These are phyloP conservation scores for Ceratobasidium sp. DNA, from an alignment of 1,284 basidiomycete genomes.

Conservation along the genomic window DNA sequence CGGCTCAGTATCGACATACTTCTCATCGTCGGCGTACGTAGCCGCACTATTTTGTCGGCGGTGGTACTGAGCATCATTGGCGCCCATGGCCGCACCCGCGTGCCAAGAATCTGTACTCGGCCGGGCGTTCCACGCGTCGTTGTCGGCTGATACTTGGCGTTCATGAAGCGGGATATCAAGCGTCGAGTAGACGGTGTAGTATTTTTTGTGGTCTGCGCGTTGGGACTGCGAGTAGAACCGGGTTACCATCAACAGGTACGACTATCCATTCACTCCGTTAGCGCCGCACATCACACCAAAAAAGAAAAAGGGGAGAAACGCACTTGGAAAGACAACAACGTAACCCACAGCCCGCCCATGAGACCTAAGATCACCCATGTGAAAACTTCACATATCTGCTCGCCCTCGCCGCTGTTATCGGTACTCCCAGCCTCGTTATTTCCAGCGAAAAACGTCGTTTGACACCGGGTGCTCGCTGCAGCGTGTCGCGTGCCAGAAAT, in stretches of 20 bases:
- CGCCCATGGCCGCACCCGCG: slow-evolving; percentile 48
- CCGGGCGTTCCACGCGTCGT: slow-evolving; percentile 81
- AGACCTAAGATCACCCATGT: slow-evolving; percentile 93
- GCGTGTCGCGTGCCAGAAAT: slow-evolving; percentile 82
- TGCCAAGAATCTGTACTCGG: slow-evolving; percentile 54
- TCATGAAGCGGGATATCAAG: slow-evolving; percentile 72
- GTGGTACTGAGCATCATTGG: slow-evolving; percentile 48
- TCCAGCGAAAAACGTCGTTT: slow-evolving; percentile 69
- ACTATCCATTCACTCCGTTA: slow-evolving; percentile 59
- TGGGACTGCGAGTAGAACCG: slow-evolving; percentile 82
- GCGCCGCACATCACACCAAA: not conserved
- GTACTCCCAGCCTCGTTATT: slow-evolving; percentile 55
- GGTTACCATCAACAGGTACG: slow-evolving; percentile 78
- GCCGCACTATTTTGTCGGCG: slow-evolving; percentile 44
- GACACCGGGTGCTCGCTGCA: slow-evolving; percentile 76
- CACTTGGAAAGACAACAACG: slow-evolving; percentile 83
- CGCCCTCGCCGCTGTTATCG: slow-evolving; percentile 63
- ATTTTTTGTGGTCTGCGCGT: slow-evolving; percentile 83
- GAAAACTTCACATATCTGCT: slow-evolving; percentile 86
- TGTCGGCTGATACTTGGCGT: slow-evolving; percentile 63
- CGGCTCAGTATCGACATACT: slow-evolving; percentile 45
- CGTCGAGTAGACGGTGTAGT: slow-evolving; percentile 75
- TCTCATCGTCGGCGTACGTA: slow-evolving; percentile 34
- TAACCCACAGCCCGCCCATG: slow-evolving; percentile 87
- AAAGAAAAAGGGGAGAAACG: slow-evolving; percentile 51